Evolutionary conservation across 1,139 yeast species (phyloP).

Genomic region (Debaryomycetaceae sp.): DNA sequence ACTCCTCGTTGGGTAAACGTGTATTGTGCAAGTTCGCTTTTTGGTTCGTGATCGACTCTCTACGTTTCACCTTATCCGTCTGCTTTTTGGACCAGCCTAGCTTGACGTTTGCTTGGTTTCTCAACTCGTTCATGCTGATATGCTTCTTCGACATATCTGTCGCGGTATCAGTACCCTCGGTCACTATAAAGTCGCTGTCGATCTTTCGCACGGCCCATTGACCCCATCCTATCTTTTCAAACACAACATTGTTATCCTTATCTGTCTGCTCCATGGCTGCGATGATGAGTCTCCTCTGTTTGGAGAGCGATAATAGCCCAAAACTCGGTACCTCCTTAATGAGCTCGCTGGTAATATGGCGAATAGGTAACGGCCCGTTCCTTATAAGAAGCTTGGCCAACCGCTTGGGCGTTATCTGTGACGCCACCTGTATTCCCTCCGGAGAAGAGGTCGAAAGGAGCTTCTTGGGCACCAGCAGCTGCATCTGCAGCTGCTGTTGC

Average conservation of each 20-base stretch:
- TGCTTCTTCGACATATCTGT: slow-evolving; percentile 20
- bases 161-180: slow-evolving; percentile 35
- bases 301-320: slow-evolving; percentile 74
- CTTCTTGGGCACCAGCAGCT: slow-evolving; percentile 1
- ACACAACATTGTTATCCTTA: slow-evolving; percentile 57
- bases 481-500: neutral
- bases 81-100: slow-evolving; percentile 45
- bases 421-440: slow-evolving; percentile 84
- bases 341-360: slow-evolving; percentile 81
- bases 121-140: slow-evolving; percentile 34
- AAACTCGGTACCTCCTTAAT: slow-evolving; percentile 76
- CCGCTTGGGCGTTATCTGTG: slow-evolving; percentile 77
- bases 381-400: slow-evolving; percentile 63
- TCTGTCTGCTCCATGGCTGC: slow-evolving; percentile 74
- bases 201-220: slow-evolving; percentile 84
- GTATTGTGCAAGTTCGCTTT: slow-evolving; percentile 44
- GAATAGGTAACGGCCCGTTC: slow-evolving; percentile 87
- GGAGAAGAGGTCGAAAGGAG: slow-evolving; percentile 76
- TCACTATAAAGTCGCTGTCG: slow-evolving; percentile 47
- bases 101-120: slow-evolving; percentile 39
- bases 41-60: slow-evolving; percentile 56
- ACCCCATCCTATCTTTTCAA: slow-evolving; percentile 97
- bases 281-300: slow-evolving; percentile 87
- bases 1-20: slow-evolving; percentile 39
- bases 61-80: slow-evolving; percentile 16